phyloP scores from a whole-genome alignment of 2,329 filamentous ascomycete genomes.

The Aspergillus sergii region DNA sequence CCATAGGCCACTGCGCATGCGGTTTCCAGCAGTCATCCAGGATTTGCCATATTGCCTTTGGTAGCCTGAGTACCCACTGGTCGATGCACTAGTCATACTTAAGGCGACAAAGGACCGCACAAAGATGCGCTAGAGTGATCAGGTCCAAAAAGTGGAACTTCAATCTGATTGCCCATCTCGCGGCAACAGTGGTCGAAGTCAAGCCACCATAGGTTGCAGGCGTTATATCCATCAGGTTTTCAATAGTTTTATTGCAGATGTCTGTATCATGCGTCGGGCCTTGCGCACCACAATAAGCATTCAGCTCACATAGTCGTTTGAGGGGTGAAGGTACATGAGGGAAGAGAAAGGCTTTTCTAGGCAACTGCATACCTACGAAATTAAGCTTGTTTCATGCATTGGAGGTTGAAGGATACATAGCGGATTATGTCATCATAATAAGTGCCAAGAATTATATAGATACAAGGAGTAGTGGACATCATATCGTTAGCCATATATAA shows the following conservation, averaged over 20 bases:
- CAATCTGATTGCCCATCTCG: conserved; percentile 42
- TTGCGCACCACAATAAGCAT: conserved; percentile 24
- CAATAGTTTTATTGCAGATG: conserved; percentile 28
- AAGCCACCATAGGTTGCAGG: conserved; percentile 36
- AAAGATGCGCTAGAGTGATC: conserved; percentile 65
- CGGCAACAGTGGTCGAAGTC: conserved; percentile 55
- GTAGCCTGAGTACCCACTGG: conserved; percentile 66
- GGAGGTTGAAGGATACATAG: neutral
- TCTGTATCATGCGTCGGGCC: conserved; percentile 27
- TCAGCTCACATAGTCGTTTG: conserved; percentile 29
- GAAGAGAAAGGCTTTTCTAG: neutral
- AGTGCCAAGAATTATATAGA: neutral
- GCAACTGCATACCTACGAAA: neutral
- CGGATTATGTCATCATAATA: conserved; percentile 10
- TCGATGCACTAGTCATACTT: conserved; percentile 67
- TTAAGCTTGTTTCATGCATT: neutral
- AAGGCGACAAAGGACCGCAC: conserved; percentile 61
- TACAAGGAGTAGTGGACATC: neutral
- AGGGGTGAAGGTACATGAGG: conserved; percentile 21
- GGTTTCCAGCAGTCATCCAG: conserved; percentile 36
- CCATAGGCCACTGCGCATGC: conserved; percentile 34
- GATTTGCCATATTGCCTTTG: conserved; percentile 58
- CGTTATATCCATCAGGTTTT: conserved; percentile 31
- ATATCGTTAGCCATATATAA: neutral
- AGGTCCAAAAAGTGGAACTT: conserved; percentile 38